Evolutionary conservation across 345 rosid genomes (phyloP), one percentile per base, ranked within the genome.

Genomic region (Sisymbrium irio): DNA sequence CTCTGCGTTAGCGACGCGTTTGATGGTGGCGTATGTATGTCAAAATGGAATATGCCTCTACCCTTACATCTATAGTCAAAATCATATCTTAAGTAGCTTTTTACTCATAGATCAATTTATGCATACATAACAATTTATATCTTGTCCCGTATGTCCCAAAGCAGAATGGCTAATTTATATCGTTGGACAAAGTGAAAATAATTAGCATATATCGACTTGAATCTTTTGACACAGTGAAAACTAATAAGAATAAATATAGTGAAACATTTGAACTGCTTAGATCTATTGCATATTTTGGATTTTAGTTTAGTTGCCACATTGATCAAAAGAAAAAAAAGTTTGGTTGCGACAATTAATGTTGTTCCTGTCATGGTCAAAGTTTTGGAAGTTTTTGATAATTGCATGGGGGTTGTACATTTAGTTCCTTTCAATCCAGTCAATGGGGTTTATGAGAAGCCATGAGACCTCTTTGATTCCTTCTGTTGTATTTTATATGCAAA

Each of bases 1-100:
- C 40, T 71, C n/a, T 60, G 64, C 71, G 39, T 42, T 53, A 28
- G 54, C 45, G 35, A 54, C 45, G 77, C 71, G 55, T 22, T 73
- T 63, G 65, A 35, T 18, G 78, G 67, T 67, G 40, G 73, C 68
- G 56, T 73, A 55, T 54, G 44, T n/a, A 5, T 54, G 63, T 64
- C 71, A 64, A 64, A 54, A 64, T 64, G 4, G 71, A 63, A 64
- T 73, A 42, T 73, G 70, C 70, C 4, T 39, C 13, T 7, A 60
- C 22, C 66, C 37, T 10, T 35, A 20, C 12, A 58, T 71, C 73
- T 54, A 54, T 6, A 6, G 59, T 6, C 59, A 35, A 58, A 33
- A 17, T 33, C 4, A 51, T 45, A 45, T 13, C 36, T 45, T 25
- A 44, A 30, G 15, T 62, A 30, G 33, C 12, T 50, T 72, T n/a